Conservation (phyloP, 352 stramenopile genomes). For the Blastocystis sp. region DNA sequence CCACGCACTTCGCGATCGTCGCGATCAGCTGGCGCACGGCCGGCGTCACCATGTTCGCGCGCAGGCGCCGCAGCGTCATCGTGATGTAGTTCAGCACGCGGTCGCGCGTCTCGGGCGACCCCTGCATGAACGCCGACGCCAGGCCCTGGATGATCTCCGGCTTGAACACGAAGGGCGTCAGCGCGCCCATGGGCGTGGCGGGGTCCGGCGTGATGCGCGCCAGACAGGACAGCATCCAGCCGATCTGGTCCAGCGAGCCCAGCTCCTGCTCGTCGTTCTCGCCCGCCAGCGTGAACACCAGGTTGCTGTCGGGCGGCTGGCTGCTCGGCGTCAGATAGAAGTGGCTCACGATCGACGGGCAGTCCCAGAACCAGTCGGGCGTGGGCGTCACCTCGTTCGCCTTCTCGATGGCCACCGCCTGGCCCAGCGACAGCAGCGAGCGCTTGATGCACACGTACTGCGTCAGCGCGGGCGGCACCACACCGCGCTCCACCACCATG, state of each 20-base stretch:
- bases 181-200: constrained; percentile 22
- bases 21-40: neutral
- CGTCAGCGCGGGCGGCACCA: constrained; percentile 21
- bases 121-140: neutral
- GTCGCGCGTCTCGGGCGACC: neutral
- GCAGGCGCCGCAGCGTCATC: constrained; percentile 12
- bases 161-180: constrained; percentile 42
- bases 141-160: constrained; percentile 32
- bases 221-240: constrained; percentile 60
- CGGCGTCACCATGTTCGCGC: neutral
- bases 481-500: constrained; percentile 30
- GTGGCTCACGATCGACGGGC: constrained; percentile 13
- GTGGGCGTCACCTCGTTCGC: constrained; percentile 36
- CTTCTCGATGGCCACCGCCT: constrained; percentile 40
- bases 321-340: constrained; percentile 37
- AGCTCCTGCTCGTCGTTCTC: constrained; percentile 28
- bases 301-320: constrained; percentile 42
- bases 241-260: constrained; percentile 37
- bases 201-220: constrained; percentile 6
- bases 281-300: constrained; percentile 46
- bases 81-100: constrained; percentile 21
- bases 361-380: constrained; percentile 35
- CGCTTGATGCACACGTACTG: constrained; percentile 42
- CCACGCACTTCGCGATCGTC: constrained; percentile 10
- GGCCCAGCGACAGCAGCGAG: constrained; percentile 10